phyloP scores from a whole-genome alignment of 257 asterid species.

The Solanum boliviense region DNA sequence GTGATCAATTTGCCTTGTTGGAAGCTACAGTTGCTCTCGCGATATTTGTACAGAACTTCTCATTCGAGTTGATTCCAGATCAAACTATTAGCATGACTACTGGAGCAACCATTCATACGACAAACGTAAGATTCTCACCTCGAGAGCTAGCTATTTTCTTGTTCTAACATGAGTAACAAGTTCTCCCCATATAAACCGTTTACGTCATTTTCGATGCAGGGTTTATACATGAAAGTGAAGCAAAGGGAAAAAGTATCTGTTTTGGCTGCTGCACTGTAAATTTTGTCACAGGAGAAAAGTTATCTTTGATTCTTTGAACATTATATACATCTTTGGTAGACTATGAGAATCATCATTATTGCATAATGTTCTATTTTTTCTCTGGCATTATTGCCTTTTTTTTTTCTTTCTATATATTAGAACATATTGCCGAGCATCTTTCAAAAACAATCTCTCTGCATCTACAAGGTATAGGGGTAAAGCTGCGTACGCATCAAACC shows the following conservation, averaged over 20 bases:
- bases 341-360: neutral
- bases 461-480: neutral
- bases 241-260: constrained; percentile 38
- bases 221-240: constrained; percentile 76
- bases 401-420: neutral
- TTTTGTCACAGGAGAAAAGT: neutral
- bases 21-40: constrained; percentile 85
- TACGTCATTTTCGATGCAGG: constrained; percentile 34
- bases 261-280: constrained; percentile 2
- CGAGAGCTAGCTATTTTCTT: neutral
- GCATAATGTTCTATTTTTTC: neutral
- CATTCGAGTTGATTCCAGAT: constrained; percentile 68
- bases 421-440: neutral
- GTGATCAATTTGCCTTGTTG: constrained; percentile 89
- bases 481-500: neutral
- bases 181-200: neutral
- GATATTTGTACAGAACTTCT: constrained; percentile 50
- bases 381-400: neutral
- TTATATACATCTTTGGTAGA: neutral
- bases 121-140: constrained; percentile 45
- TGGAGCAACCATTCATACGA: constrained; percentile 95
- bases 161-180: neutral
- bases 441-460: neutral
- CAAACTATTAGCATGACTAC: constrained; percentile 92
- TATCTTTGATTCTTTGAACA: neutral